These are phyloP conservation scores for Neurospora tetraspora DNA, from an alignment of 495 filamentous ascomycete species.

Conservation along the genomic window DNA sequence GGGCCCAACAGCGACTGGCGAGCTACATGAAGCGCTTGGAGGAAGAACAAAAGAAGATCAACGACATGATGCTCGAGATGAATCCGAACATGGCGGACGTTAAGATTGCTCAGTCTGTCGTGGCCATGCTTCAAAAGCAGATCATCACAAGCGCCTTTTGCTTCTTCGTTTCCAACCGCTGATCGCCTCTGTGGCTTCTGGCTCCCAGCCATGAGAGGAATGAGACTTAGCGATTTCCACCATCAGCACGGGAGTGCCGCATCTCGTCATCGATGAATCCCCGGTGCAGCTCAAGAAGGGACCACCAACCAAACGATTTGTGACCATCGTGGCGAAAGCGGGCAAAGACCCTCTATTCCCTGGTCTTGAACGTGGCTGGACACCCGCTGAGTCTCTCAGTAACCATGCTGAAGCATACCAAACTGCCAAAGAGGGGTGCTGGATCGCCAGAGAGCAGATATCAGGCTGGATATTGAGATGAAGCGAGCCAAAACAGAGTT, in stretches of 20 bases:
- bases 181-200: no score
- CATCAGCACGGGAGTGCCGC: constrained; percentile 8
- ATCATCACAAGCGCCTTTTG: constrained; percentile 22
- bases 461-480: constrained; percentile 18
- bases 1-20: constrained; percentile 6
- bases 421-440: constrained; percentile 6
- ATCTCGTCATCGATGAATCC: constrained; percentile 14
- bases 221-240: no score
- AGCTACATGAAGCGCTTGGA: constrained; percentile 30
- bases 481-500: constrained; percentile 13
- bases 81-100: constrained; percentile 50
- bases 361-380: constrained; percentile 12
- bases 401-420: constrained; percentile 18
- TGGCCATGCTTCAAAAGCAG: constrained; percentile 36
- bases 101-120: constrained; percentile 43
- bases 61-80: constrained; percentile 57
- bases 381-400: constrained; percentile 17
- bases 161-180: constrained; percentile 4
- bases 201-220: no score
- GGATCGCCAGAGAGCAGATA: constrained; percentile 16
- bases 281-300: constrained; percentile 17
- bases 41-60: constrained; percentile 52
- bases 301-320: constrained; percentile 22
- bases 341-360: constrained; percentile 17
- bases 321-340: constrained; percentile 13